Conservation (phyloP, 306 rosid species). For the Begonia peltatifolia region DNA sequence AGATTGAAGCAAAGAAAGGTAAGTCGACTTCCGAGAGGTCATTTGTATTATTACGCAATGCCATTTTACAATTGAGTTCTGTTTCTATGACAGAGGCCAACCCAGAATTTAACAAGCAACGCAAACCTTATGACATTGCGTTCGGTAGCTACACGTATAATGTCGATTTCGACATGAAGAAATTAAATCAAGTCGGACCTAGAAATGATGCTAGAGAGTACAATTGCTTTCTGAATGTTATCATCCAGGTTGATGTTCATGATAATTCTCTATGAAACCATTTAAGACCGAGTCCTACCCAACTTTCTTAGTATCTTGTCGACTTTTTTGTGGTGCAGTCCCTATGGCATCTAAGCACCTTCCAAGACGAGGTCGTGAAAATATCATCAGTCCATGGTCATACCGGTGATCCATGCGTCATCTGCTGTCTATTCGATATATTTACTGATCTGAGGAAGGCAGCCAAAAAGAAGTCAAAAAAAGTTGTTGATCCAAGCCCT, state of each 20-base stretch:
- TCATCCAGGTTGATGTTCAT: slow-evolving; percentile 54
- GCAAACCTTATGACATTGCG: too few species aligned
- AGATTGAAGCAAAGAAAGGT: background rate
- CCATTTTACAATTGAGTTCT: too few species aligned
- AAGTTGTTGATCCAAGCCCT: slow-evolving; percentile 82
- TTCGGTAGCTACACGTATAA: background rate
- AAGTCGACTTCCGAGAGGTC: background rate
- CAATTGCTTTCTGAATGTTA: slow-evolving; percentile 97
- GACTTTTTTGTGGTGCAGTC: slow-evolving; percentile 44
- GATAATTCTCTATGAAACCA: background rate
- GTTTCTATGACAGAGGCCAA: too few species aligned
- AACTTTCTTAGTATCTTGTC: slow-evolving; percentile 15
- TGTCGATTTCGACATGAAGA: background rate
- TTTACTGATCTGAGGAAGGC: slow-evolving; percentile 58
- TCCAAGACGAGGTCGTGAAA: slow-evolving; percentile 66
- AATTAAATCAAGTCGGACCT: slow-evolving; percentile 58
- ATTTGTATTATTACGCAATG: too few species aligned
- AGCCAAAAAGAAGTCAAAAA: slow-evolving; percentile 44
- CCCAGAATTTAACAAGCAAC: too few species aligned
- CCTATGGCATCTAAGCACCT: slow-evolving; percentile 74
- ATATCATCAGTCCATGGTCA: slow-evolving; percentile 66
- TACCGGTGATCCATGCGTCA: slow-evolving; percentile 84
- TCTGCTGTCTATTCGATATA: slow-evolving; percentile 74
- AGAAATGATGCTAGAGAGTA: slow-evolving; percentile 96
- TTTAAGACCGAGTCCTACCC: background rate